These are phyloP conservation scores for Trichoderma parareesei DNA, from an alignment of 495 filamentous ascomycete genomes.

Conservation along the genomic window DNA sequence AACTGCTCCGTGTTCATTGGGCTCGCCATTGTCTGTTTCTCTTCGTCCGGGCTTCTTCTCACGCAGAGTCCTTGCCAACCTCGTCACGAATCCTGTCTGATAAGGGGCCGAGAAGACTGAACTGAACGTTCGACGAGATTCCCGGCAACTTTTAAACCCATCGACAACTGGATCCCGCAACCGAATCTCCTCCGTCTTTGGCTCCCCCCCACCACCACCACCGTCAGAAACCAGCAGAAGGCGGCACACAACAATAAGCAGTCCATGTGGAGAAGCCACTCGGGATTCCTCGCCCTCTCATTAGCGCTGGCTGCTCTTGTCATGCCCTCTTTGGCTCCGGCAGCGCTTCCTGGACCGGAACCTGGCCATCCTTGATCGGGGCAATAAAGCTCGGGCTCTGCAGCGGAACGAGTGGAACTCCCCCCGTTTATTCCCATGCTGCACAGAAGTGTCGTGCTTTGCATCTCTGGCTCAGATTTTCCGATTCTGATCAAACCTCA, in stretches of 20 bases:
- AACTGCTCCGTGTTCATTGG: conserved; percentile 80
- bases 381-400: conserved; percentile 6
- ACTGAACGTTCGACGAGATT: background rate
- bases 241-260: background rate
- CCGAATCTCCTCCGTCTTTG: background rate
- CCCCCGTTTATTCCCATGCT: background rate
- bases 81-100: background rate
- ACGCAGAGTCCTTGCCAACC: too few relatives aligned
- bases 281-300: background rate
- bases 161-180: background rate
- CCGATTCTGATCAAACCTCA: background rate
- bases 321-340: background rate
- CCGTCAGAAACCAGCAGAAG: background rate
- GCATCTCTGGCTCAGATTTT: background rate
- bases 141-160: background rate
- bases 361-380: conserved; percentile 2
- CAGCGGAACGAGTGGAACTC: conserved; percentile 1
- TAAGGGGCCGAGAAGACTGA: background rate
- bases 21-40: background rate
- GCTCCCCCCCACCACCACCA: background rate
- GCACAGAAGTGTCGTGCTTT: too few relatives aligned
- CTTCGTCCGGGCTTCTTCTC: too few relatives aligned
- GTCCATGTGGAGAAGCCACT: conserved; percentile 5
- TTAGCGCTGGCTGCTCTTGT: too few relatives aligned
- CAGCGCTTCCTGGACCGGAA: background rate